phyloP scores from a whole-genome alignment of 768 basidiomycete species.

The Mycena capillaripes region DNA sequence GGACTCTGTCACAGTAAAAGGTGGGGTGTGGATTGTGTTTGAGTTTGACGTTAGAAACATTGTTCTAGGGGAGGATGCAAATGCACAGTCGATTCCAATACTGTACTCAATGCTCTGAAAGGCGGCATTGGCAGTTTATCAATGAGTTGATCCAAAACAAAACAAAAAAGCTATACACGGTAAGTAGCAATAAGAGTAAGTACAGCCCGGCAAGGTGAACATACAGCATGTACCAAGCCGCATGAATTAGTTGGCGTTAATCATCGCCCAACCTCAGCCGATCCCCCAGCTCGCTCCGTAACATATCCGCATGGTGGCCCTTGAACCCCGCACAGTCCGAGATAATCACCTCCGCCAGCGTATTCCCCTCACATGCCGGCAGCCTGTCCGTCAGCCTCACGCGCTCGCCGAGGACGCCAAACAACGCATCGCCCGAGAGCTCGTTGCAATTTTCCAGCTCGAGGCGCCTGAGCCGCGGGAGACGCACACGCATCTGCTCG shows the following conservation, averaged over 20 bases:
- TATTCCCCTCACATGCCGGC: conserved; percentile 42
- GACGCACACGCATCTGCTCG: conserved; percentile 53
- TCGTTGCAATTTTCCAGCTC: conserved; percentile 74
- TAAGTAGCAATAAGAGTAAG: too few relatives aligned
- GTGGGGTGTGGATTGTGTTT: too few relatives aligned
- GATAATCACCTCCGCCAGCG: conserved; percentile 52
- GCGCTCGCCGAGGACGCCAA: conserved; percentile 65
- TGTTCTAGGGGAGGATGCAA: too few relatives aligned
- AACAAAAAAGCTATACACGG: too few relatives aligned
- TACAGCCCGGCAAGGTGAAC: too few relatives aligned
- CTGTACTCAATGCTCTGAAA: too few relatives aligned
- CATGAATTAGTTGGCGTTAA: neutral
- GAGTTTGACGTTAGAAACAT: too few relatives aligned
- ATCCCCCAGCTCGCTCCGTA: conserved; percentile 21
- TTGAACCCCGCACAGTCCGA: conserved; percentile 54
- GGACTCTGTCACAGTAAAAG: too few relatives aligned
- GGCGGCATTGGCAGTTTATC: too few relatives aligned
- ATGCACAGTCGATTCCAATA: too few relatives aligned
- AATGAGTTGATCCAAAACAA: too few relatives aligned
- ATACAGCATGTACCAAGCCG: neutral
- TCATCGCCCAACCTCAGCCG: conserved; percentile 2
- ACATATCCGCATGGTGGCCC: conserved; percentile 5
- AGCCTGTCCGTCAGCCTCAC: conserved; percentile 54
- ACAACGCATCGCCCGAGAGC: conserved; percentile 70
- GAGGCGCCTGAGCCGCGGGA: conserved; percentile 68